Base-by-base conservation (phyloP, 192 early-diverging fungal species). In the Linnemannia schmuckeri region DNA sequence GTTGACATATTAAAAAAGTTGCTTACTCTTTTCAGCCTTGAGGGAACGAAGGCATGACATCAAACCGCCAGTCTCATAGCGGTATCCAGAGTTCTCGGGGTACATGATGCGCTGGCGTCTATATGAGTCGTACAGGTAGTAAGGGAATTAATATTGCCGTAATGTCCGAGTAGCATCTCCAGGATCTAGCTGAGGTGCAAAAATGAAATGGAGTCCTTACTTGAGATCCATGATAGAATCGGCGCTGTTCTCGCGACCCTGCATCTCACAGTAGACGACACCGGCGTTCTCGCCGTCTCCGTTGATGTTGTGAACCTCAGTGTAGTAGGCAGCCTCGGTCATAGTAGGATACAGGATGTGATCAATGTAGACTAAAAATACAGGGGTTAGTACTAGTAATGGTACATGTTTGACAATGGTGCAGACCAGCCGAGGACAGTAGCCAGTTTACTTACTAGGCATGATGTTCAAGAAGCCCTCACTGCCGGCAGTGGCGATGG, bases 221-320 rank as follows among this genome's bases (percentile, higher is more conserved):
- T 63, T 63, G 15, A 89, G 84, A 35, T 90, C 81, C 78, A 92
- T 88, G 55, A 90, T 89, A 71, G 85, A 87, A 5, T 80, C 79
- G 4, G 82, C 79, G 1, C 81, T 72, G 74, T 93, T 93, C 80
- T 93, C 89, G 70, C 89, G 88, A 8, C 92, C 92, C 80, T 93
- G 93, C 93, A 93, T 93, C 76, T 93, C 93, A 71, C 86, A 88
- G 75, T 93, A 93, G n/a, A 93, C 93, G 52, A 93, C 84, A 88
- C 93, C 93, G n/a, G 92, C 92, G 82, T 93, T 85, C 88, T 93
- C 92, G 27, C 92, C 93, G 37, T 93, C 91, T 22, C 91, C 93
- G 72, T 93, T 93, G 57, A 93, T 90, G 78, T 93, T 90, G 85
- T 93, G 92, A 7, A 93, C 91, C 75, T 93, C 93, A 24, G 93